Base-by-base conservation (phyloP, 495 filamentous ascomycete genomes). In the Lentithecium fluviatile region DNA sequence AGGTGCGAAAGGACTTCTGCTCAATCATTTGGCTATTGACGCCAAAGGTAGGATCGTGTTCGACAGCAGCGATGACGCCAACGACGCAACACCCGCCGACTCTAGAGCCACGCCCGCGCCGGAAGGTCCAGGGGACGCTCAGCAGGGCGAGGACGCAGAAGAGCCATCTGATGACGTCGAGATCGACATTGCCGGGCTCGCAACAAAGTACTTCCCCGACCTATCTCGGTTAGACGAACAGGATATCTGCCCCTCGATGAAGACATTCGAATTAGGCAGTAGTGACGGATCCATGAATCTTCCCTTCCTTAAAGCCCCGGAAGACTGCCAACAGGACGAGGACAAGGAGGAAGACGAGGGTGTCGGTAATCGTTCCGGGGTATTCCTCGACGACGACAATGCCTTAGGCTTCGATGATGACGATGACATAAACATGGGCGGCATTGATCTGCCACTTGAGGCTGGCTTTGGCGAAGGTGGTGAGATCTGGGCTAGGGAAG, bases 11-110 rank as follows among this genome's bases (percentile, higher is more conserved):
- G 94, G 94, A 2, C 79, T 99, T 34, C 78, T 99, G 20, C 78
- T 99, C 17, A 99, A 99, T 71, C 91, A 97, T 73, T 80, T 99
- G 15, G 85, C 91, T 52, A 97, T 99, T 59, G 94, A 99, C 74
- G 80, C 84, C 6, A 80, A 89, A 61, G 94, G 94, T 25, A 82
- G 91, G 40, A 99, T 99, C 62, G 92, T 97, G 21, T 99, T 99
- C 66, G 94, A 97, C 70, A 96, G 91, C 76, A 96, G 91, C 58
- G 94, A 99, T 70, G 95, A 99, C 68, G 80, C 85, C 49, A 82
- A 84, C 45, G 88, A 94, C 66, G 77, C 75, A 34, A 77, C 73
- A 5, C 74, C 65, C 13, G 77, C 80, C 6, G 57, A 71, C 21
- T 38, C 48, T 34, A 43, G 64, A 20, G 67, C 64, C 34, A 71